phyloP scores from a whole-genome alignment of 2,329 filamentous ascomycete species.

The Gaeumannomyces sp. region DNA sequence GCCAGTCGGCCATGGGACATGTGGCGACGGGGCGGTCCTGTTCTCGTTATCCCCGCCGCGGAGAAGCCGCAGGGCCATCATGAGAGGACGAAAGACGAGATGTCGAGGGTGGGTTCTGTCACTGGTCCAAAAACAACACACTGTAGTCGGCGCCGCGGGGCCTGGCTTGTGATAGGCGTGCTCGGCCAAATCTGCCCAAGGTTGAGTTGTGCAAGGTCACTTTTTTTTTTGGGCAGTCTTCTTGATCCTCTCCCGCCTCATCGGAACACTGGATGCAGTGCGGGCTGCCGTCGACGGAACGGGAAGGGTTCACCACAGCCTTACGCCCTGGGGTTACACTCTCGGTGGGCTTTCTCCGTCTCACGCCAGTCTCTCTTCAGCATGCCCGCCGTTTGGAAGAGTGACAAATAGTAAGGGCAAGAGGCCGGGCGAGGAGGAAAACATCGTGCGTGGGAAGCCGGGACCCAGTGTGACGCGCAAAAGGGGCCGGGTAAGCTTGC shows the following conservation, averaged over 20 bases:
- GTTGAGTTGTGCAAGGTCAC: neutral
- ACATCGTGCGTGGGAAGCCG: neutral
- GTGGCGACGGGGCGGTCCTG: neutral
- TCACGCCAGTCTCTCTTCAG: no score
- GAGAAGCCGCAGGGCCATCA: neutral
- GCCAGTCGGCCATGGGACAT: neutral
- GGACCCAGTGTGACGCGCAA: neutral
- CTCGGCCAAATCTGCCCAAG: neutral
- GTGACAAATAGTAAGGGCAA: neutral
- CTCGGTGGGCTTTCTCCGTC: neutral
- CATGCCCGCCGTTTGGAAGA: neutral
- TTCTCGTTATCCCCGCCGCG: neutral
- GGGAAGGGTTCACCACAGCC: neutral
- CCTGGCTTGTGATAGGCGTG: neutral
- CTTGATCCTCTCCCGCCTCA: neutral
- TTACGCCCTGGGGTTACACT: neutral
- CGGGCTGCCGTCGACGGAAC: neutral
- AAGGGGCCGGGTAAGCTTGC: neutral
- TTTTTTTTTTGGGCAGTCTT: neutral
- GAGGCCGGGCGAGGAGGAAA: neutral
- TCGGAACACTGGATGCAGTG: neutral
- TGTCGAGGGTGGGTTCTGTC: neutral
- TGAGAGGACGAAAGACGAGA: neutral
- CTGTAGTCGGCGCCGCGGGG: neutral
- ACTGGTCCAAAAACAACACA: neutral